Evolutionary conservation across 176 grass and related monocot species (phyloP).

Genomic region (Carex parvula): DNA sequence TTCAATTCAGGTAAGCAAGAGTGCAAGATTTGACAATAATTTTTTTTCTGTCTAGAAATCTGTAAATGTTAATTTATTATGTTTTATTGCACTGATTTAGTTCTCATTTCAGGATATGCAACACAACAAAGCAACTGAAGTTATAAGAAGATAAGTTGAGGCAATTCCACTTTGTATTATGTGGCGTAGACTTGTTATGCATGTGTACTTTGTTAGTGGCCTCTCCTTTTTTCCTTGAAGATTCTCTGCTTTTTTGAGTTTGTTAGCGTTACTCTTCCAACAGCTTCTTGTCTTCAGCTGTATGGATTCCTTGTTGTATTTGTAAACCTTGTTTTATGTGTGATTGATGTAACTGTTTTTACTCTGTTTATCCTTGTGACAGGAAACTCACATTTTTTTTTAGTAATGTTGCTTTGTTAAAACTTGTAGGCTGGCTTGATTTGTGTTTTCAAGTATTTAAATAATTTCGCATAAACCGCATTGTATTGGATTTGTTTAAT

Average conservation of each 20-base stretch:
- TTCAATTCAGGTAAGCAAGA: slow-evolving; percentile 17
- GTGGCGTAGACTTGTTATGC: not conserved
- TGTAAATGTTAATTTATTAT: not conserved
- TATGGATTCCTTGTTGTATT: slow-evolving; percentile 6
- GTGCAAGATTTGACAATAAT: not conserved
- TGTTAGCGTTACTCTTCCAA: slow-evolving; percentile 12
- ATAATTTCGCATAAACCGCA: not conserved
- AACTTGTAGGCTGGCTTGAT: not conserved
- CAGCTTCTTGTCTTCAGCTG: not conserved
- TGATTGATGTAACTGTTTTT: slow-evolving; percentile 12
- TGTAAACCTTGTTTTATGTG: slow-evolving; percentile 14
- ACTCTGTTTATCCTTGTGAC: slow-evolving; percentile 17
- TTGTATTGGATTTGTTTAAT: not conserved
- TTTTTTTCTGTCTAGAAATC: not conserved
- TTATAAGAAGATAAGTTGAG: not conserved
- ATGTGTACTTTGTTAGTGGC: not conserved
- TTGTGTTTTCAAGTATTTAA: not conserved
- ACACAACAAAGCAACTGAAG: slow-evolving; percentile 5
- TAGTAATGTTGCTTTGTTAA: not conserved
- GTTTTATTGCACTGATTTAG: not conserved
- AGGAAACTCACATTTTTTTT: slow-evolving; percentile 14
- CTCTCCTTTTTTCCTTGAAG: not conserved
- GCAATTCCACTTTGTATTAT: slow-evolving; percentile 22
- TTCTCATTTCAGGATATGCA: not conserved
- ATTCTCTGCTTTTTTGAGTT: slow-evolving; percentile 5